Evolutionary conservation across 2,329 filamentous ascomycete species (phyloP).

Genomic region (Colletotrichum sp.): DNA sequence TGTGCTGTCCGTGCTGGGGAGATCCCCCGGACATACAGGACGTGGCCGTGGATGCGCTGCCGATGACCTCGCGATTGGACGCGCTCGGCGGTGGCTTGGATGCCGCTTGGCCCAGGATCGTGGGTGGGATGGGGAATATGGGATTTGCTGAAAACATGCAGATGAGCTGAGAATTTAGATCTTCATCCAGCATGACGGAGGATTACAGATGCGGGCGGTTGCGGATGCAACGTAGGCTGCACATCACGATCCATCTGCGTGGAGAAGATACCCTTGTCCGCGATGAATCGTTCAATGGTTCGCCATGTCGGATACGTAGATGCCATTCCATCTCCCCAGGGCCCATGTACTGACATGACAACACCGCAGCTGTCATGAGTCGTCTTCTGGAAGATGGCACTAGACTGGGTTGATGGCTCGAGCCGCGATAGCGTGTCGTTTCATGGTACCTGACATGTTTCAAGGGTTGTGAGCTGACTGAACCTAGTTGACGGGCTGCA

Average conservation of each 20-base stretch:
- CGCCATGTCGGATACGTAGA: neutral
- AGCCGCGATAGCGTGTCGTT: neutral
- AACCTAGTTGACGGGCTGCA: neutral
- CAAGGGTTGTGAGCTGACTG: neutral
- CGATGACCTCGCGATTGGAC: slow-evolving; percentile 10
- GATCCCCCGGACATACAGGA: slow-evolving; percentile 8
- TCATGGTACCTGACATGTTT: slow-evolving; percentile 19
- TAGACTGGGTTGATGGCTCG: neutral
- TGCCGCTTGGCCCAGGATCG: neutral
- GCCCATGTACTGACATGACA: neutral
- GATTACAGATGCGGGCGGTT: neutral
- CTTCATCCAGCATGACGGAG: neutral
- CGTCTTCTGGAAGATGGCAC: neutral
- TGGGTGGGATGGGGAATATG: neutral
- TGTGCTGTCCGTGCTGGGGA: slow-evolving; percentile 11
- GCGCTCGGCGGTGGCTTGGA: neutral
- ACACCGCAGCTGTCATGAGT: neutral
- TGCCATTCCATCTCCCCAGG: neutral
- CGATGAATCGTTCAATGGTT: neutral
- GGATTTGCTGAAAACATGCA: neutral
- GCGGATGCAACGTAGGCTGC: neutral
- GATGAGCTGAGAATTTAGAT: neutral
- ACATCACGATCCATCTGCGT: neutral
- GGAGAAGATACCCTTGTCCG: neutral
- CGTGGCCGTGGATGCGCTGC: neutral